Base-by-base conservation (phyloP, 495 filamentous ascomycete species). In the Ramalina intermedia region DNA sequence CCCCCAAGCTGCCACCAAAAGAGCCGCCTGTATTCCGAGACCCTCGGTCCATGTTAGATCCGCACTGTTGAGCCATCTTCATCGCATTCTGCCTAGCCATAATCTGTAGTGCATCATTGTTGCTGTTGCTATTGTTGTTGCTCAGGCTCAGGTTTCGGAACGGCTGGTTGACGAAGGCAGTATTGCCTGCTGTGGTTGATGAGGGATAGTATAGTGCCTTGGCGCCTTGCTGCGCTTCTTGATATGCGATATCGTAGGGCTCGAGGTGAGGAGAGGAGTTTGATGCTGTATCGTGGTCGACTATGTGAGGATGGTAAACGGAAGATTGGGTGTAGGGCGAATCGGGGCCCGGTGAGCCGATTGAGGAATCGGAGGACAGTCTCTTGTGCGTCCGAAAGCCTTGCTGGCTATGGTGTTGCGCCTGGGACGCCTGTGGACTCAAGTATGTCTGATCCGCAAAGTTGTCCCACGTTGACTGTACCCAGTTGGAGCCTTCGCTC, bases 1-100 rank as follows among this genome's bases (percentile, higher is more conserved):
- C 74, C 18, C 18, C 18, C 18, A 20, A 1, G 27, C 29, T 33
- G 36, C 75, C 74, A 39, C 71, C 74, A 49, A 70, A 67, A 23
- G 61, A 69, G 12, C 69, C 74, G 46, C 72, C 69, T 12, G 77
- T 73, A 45, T 75, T 42, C 26, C 24, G 42, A 4, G 74, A 79
- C 47, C 74, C 69, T 38, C 65, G 58, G 52, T 71, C 73, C 59
- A 70, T 61, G 43, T 68, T 77, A 14, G 75, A 77, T 38, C 74
- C 75, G 45, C 67, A 61, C 44, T 73, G 68, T 37, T 76, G 72
- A 39, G 78, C 74, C 63, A 78, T 64, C 27, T 69, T 70, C 72
- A 78, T 74, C 26, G 69, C 73, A 40, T 66, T 58, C 50, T 78
- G 73, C 9, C 63, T 61, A 8, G 52, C 52, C 55, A 65, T 63